Conservation (phyloP, 495 filamentous ascomycete genomes). For the Tuber borchii region DNA sequence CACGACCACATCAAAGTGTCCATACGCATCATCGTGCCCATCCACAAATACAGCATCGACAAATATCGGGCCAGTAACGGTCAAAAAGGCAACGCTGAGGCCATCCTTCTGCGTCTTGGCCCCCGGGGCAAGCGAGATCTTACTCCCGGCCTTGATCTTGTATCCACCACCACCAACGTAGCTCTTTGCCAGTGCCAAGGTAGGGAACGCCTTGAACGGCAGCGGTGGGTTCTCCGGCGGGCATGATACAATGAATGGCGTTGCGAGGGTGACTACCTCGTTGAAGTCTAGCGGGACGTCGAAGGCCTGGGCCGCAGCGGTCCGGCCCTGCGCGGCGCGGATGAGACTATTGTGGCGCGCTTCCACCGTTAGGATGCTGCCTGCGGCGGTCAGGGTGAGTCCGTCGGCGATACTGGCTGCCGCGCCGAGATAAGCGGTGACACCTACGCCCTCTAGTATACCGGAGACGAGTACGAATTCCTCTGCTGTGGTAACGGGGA, state of each 20-base stretch:
- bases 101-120: not conserved
- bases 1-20: slow-evolving; percentile 36
- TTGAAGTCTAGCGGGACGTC: slow-evolving; percentile 54
- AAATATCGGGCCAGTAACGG: slow-evolving; percentile 44
- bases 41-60: slow-evolving; percentile 20
- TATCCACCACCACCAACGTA: not conserved
- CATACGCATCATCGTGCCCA: not conserved
- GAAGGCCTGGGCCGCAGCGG: slow-evolving; percentile 53
- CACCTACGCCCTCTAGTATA: slow-evolving; percentile 56
- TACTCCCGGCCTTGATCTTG: slow-evolving; percentile 19
- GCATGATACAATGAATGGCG: slow-evolving; percentile 55
- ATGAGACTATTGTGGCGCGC: slow-evolving; percentile 57
- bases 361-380: slow-evolving; percentile 58
- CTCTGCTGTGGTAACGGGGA: slow-evolving; percentile 50
- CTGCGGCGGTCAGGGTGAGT: slow-evolving; percentile 54
- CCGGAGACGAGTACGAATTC: slow-evolving; percentile 49
- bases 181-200: slow-evolving; percentile 35
- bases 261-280: slow-evolving; percentile 57
- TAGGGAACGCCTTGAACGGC: slow-evolving; percentile 55
- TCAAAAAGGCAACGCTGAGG: slow-evolving; percentile 46
- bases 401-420: slow-evolving; percentile 53
- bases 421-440: slow-evolving; percentile 57
- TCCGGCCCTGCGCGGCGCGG: slow-evolving; percentile 48
- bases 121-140: slow-evolving; percentile 9
- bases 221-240: slow-evolving; percentile 51